Evolutionary conservation across 805 yeast genomes (phyloP), one percentile per base, ranked within the genome.

Genomic region (Candida railenensis): DNA sequence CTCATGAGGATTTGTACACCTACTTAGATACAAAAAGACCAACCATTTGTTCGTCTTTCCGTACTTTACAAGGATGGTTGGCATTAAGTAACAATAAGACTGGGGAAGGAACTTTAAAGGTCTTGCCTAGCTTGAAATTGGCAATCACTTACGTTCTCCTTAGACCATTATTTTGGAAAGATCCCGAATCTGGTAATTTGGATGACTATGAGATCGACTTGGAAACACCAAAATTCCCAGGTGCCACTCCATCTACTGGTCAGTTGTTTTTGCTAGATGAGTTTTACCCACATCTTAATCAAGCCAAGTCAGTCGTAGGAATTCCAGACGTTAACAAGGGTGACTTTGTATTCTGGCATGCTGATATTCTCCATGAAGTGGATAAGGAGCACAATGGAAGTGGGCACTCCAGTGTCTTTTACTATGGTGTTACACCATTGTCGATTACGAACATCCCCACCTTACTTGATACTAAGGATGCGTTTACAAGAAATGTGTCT

Each of bases 11-110:
- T 43, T 50, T 66, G 41, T 68, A 72, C 50, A 61, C 59, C 36
- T 53, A 55, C 15, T 18, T 28, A 11, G 44, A 37, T 9, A 48
- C 38, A 20, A 46, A 47, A 38, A 40, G 53, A 36, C 38, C 50
- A 22, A 52, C 55, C 16, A 50, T 48, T 40, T 68, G 74, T 50
- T 57, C 69, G 5, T 57, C 63, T 16, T 71, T 73, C 54, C 61
- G 79, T 39, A 56, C 73, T 5, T 66, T 69, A 41, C 78, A 74
- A 53, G 77, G 77, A 11, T 74, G 78, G 77, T 52, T 73, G 19
- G 66, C 77, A 3, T 52, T 74, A 49, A 59, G 70, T 18, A 62
- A 62, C 22, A 63, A 59, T 15, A 62, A 59, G 15, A 60, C 69
- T 4, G 65, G 66, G 12, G 73, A 68, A 48, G 78, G 78, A 3